Evolutionary conservation across 345 rosid species (phyloP).

Genomic region (Mercurialis annua): DNA sequence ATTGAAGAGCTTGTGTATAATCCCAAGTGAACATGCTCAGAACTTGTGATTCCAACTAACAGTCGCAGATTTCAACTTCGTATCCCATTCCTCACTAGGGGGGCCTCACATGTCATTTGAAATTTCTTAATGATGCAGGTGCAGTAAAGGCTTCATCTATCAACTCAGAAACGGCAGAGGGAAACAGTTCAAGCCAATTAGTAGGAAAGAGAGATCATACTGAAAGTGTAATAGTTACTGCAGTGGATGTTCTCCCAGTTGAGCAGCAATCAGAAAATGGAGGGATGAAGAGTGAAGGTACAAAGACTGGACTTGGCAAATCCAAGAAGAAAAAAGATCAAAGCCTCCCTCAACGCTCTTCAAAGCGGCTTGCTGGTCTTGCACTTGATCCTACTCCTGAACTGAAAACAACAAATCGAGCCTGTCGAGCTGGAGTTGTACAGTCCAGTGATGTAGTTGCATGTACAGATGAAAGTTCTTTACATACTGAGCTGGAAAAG

Average conservation of each 20-base stretch:
- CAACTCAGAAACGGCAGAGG: slow-evolving; percentile 32
- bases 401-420: slow-evolving; percentile 42
- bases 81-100: neutral
- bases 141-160: slow-evolving; percentile 22
- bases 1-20: neutral
- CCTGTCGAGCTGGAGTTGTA: slow-evolving; percentile 33
- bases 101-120: neutral
- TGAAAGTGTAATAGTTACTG: slow-evolving; percentile 20
- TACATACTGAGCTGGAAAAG: slow-evolving; percentile 22
- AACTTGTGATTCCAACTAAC: neutral
- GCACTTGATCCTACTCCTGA: slow-evolving; percentile 65
- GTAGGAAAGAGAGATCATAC: slow-evolving; percentile 30
- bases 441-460: slow-evolving; percentile 28
- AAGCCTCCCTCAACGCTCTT: slow-evolving; percentile 57
- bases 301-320: slow-evolving; percentile 23
- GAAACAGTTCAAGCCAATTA: slow-evolving; percentile 25
- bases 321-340: slow-evolving; percentile 36
- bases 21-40: slow-evolving; percentile 2
- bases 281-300: slow-evolving; percentile 26
- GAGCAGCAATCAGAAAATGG: slow-evolving; percentile 22
- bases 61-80: neutral
- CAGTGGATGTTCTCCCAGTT: slow-evolving; percentile 18
- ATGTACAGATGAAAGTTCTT: slow-evolving; percentile 18
- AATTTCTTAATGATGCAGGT: slow-evolving; percentile 30
- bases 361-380: slow-evolving; percentile 88